These are phyloP conservation scores for Magnolia officinalis DNA, from an alignment of 164 flowering plant species.

Conservation along the genomic window DNA sequence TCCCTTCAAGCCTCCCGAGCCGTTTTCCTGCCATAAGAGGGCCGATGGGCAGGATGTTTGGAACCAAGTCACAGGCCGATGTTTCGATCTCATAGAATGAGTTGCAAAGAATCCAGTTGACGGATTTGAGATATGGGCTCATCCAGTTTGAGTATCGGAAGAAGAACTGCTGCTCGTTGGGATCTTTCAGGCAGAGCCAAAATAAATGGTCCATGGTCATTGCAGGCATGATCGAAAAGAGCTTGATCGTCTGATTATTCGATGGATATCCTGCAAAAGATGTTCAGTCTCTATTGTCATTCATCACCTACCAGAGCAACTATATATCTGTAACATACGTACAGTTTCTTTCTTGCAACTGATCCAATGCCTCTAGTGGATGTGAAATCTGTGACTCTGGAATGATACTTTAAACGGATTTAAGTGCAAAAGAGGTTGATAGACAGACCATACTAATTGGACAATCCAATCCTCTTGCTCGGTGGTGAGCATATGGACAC, in stretches of 20 bases:
- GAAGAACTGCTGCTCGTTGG: constrained; percentile 3
- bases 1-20: neutral
- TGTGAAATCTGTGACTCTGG: no score
- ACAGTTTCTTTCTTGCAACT: no score
- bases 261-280: constrained; percentile 18
- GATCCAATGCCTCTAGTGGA: no score
- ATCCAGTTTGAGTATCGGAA: constrained; percentile 1
- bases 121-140: neutral
- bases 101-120: neutral
- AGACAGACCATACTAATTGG: no score
- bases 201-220: constrained; percentile 13
- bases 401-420: no score
- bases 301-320: no score
- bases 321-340: no score
- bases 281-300: neutral
- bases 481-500: no score
- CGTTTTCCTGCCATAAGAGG: constrained; percentile 7
- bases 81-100: neutral
- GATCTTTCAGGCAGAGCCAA: constrained; percentile 18
- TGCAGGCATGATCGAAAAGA: constrained; percentile 24
- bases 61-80: neutral
- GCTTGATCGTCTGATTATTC: constrained; percentile 11
- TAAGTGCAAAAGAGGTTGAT: no score
- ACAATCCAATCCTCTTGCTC: no score
- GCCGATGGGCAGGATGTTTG: neutral